A percentile compares a stretch with the other conserved stretches of the same genome.
Conservation (phyloP, 139 green algal species). For the Eudorina sp. region DNA sequence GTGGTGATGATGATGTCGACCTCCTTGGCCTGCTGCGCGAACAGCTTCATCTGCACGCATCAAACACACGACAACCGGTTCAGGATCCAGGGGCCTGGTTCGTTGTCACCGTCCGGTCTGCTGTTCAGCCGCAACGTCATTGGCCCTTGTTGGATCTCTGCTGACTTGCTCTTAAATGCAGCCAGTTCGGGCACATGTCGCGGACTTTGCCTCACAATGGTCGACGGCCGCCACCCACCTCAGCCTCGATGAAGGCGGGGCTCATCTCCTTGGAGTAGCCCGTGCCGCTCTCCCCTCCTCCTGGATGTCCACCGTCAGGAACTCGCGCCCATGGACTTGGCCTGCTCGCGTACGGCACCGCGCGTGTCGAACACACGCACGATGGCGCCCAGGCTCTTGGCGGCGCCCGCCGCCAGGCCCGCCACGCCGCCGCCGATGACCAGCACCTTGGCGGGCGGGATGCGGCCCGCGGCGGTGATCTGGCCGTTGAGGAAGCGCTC, state of each 20-base stretch:
- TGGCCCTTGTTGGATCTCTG: neutral
- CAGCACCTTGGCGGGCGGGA: constrained; percentile 81
- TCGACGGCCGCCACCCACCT: constrained; percentile 59
- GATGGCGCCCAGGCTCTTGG: constrained; percentile 86
- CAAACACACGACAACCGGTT: no score
- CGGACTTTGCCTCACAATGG: neutral
- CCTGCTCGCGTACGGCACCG: constrained; percentile 78
- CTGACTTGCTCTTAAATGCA: neutral
- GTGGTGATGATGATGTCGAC: constrained; percentile 96
- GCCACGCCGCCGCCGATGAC: constrained; percentile 73
- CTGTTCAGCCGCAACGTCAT: neutral
- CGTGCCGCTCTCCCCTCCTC: constrained; percentile 81
- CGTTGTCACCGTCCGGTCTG: no score
- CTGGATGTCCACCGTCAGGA: constrained; percentile 86
- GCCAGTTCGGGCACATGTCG: neutral
- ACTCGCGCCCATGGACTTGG: constrained; percentile 88
- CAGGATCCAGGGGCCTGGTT: no score
- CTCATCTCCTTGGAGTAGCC: constrained; percentile 92
- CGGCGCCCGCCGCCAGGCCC: constrained; percentile 82
- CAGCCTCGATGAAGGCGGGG: constrained; percentile 85
- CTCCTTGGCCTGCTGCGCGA: constrained; percentile 80
- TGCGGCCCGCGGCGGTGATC: constrained; percentile 92
- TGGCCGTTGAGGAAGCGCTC: constrained; percentile 90
- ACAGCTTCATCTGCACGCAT: constrained; percentile 65
- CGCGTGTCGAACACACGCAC: constrained; percentile 91